Percentiles rank a stretch among this genome's conserved stretches.
Evolutionary conservation across 2,329 filamentous ascomycete species (phyloP).

Genomic region (Fusarium luffae): DNA sequence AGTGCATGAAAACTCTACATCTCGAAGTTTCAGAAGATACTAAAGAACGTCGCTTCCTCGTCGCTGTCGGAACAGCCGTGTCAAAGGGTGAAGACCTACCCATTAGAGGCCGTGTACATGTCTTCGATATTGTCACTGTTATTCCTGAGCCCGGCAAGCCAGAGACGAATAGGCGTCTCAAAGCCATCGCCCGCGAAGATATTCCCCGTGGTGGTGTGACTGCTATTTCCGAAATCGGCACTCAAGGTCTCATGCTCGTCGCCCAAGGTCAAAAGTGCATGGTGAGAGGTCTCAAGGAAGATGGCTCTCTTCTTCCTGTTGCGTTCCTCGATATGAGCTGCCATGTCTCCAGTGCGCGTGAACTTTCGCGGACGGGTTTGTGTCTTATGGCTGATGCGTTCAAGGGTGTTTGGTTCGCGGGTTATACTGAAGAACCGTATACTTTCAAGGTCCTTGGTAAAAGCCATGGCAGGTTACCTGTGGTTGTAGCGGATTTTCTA

Average conservation of each 20-base stretch:
- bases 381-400: slow-evolving; percentile 89
- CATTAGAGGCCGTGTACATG: slow-evolving; percentile 84
- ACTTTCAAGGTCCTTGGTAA: slow-evolving; percentile 95
- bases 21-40: slow-evolving; percentile 93
- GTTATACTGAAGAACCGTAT: slow-evolving; percentile 97
- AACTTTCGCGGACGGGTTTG: slow-evolving; percentile 84
- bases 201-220: slow-evolving; percentile 93
- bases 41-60: slow-evolving; percentile 83
- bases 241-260: slow-evolving; percentile 86
- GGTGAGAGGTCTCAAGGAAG: slow-evolving; percentile 95
- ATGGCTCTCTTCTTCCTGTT: slow-evolving; percentile 89
- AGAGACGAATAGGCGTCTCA: slow-evolving; percentile 86
- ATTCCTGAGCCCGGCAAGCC: slow-evolving; percentile 88
- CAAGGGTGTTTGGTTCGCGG: slow-evolving; percentile 95
- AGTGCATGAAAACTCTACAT: slow-evolving; percentile 84
- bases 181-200: slow-evolving; percentile 88
- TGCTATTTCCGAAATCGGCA: slow-evolving; percentile 83
- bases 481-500: slow-evolving; percentile 86
- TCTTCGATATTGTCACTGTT: slow-evolving; percentile 91
- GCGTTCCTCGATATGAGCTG: slow-evolving; percentile 98
- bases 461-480: slow-evolving; percentile 79
- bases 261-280: slow-evolving; percentile 98
- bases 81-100: slow-evolving; percentile 92
- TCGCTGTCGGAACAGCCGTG: slow-evolving; percentile 86
- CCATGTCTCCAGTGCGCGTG: slow-evolving; percentile 87